Evolutionary conservation across 495 filamentous ascomycete species (phyloP).

Genomic region (Neurospora sp.): DNA sequence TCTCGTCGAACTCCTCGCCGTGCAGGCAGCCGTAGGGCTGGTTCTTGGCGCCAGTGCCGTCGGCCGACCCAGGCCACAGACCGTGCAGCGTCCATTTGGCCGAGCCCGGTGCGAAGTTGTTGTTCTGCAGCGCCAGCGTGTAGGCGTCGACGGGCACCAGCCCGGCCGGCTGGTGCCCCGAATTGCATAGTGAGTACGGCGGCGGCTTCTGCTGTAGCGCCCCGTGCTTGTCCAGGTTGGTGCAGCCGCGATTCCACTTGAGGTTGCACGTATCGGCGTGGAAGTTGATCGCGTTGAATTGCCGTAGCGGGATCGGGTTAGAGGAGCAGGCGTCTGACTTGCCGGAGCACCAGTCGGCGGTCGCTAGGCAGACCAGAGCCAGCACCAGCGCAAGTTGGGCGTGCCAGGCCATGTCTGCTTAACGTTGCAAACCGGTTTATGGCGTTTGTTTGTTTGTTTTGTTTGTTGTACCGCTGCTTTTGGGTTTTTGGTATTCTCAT

Average conservation of each 20-base stretch:
- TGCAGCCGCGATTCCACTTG: slow-evolving; percentile 1
- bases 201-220: background rate
- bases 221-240: background rate
- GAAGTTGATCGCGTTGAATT: background rate
- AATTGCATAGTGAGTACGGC: background rate
- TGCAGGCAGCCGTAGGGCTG: slow-evolving; percentile 1
- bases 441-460: too few species aligned
- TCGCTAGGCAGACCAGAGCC: background rate
- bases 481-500: too few species aligned
- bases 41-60: background rate
- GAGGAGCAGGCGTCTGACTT: background rate
- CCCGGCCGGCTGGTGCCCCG: background rate
- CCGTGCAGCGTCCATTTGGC: slow-evolving; percentile 1
- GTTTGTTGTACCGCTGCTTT: too few species aligned
- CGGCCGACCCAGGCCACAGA: background rate
- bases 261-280: slow-evolving; percentile 1
- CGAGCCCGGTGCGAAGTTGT: background rate
- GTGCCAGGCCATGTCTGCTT: background rate
- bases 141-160: background rate
- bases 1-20: slow-evolving; percentile 1
- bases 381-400: background rate
- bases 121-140: slow-evolving; percentile 1
- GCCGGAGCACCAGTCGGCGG: background rate
- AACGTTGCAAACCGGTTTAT: background rate
- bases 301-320: background rate